These are phyloP conservation scores for Saccharomycopsis sp. DNA, from an alignment of 805 yeast genomes.

Conservation along the genomic window DNA sequence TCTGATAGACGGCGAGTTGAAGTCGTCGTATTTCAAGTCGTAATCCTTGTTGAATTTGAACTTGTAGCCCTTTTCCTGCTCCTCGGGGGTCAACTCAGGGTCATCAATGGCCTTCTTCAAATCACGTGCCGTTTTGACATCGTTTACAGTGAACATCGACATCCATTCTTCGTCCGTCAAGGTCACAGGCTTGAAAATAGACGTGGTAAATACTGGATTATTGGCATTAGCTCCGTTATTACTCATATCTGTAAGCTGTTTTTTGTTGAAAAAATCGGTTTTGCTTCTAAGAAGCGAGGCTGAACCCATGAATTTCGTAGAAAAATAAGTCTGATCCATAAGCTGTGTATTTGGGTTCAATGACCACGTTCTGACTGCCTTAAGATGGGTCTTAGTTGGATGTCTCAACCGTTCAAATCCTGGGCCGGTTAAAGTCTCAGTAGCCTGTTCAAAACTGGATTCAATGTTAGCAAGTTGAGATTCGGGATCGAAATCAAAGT, in stretches of 20 bases:
- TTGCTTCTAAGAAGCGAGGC: constrained; percentile 32
- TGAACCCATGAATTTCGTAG: constrained; percentile 54
- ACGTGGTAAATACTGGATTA: constrained; percentile 40
- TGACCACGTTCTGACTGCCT: constrained; percentile 73
- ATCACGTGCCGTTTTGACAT: constrained; percentile 32
- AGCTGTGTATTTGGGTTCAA: constrained; percentile 87
- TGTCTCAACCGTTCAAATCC: constrained; percentile 50
- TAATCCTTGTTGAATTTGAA: constrained; percentile 71
- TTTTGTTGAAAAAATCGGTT: constrained; percentile 20
- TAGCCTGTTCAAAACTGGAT: constrained; percentile 62
- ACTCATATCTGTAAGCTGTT: constrained; percentile 29
- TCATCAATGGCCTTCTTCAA: constrained; percentile 41
- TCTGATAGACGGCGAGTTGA: constrained; percentile 26
- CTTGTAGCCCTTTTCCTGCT: constrained; percentile 36
- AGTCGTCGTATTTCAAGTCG: constrained; percentile 53
- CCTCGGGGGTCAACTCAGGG: constrained; percentile 31
- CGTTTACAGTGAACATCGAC: constrained; percentile 52
- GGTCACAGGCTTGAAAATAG: constrained; percentile 69
- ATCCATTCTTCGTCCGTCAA: constrained; percentile 72
- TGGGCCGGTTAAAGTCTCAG: constrained; percentile 36
- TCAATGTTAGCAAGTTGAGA: constrained; percentile 67
- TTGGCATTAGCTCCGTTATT: constrained; percentile 29
- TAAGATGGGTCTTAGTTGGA: constrained; percentile 68
- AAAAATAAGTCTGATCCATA: constrained; percentile 69
- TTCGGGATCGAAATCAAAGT: constrained; percentile 43